Percentiles rank a stretch among this genome's conserved stretches.
These are phyloP conservation scores for Alternaria incomplexa DNA, from an alignment of 2,329 filamentous ascomycete genomes.

Conservation along the genomic window DNA sequence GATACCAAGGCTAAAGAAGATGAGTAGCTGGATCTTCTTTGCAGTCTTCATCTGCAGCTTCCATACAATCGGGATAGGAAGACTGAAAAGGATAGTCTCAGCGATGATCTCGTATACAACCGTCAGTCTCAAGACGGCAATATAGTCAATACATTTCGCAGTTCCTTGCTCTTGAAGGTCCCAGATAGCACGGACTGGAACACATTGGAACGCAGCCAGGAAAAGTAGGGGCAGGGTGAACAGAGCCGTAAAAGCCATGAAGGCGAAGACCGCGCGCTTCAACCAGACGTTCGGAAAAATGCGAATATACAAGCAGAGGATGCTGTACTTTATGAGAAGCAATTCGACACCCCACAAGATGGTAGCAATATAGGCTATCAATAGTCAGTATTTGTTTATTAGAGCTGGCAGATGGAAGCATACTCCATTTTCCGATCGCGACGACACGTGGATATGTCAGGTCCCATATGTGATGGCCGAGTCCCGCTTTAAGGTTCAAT, in stretches of 20 bases:
- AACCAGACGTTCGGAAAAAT: conserved; percentile 7
- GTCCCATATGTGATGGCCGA: conserved; percentile 4
- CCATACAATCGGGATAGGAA: conserved; percentile 4
- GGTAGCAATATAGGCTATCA: neutral
- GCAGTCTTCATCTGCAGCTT: conserved; percentile 4
- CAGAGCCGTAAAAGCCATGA: conserved; percentile 3
- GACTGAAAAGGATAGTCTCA: conserved; percentile 1
- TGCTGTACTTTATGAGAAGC: conserved; percentile 6
- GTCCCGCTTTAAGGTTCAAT: neutral
- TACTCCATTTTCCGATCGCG: conserved; percentile 1
- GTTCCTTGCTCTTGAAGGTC: conserved; percentile 1
- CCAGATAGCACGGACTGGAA: neutral
- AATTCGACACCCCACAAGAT: conserved; percentile 1
- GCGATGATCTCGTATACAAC: conserved; percentile 3
- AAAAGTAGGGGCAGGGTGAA: conserved; percentile 3
- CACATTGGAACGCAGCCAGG: conserved; percentile 1
- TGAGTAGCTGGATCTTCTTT: conserved; percentile 1
- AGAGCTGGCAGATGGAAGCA: neutral
- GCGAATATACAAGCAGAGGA: conserved; percentile 4
- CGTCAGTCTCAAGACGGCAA: neutral
- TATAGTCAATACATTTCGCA: conserved; percentile 2
- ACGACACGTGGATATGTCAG: conserved; percentile 6
- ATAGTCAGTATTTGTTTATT: neutral
- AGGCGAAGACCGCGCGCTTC: conserved; percentile 3
- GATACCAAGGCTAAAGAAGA: conserved; percentile 4